Evolutionary conservation across 2,329 filamentous ascomycete genomes (phyloP).

Genomic region (Colletotrichum spinosum): DNA sequence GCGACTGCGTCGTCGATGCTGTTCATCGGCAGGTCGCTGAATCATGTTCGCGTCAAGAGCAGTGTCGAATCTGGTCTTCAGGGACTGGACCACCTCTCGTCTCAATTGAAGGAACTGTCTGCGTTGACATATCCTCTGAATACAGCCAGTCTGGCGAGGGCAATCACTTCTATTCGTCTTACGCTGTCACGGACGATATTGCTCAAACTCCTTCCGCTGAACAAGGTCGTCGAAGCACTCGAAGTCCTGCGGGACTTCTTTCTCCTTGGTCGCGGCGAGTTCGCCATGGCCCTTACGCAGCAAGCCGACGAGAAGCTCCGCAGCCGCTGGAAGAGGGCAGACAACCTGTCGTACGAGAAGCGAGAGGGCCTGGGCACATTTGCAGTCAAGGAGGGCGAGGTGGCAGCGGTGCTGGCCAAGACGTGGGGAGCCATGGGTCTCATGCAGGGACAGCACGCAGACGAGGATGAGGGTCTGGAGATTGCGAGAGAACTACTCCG

Average conservation of each 20-base stretch:
- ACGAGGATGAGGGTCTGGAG: conserved; percentile 87
- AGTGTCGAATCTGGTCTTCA: conserved; percentile 56
- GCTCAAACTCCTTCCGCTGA: conserved; percentile 82
- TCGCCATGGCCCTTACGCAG: conserved; percentile 85
- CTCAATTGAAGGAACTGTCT: conserved; percentile 77
- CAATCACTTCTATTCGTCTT: conserved; percentile 80
- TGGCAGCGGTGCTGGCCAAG: conserved; percentile 79
- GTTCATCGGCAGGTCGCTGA: conserved; percentile 90
- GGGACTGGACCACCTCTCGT: conserved; percentile 71
- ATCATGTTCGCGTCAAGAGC: conserved; percentile 77
- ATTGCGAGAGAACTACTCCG: conserved; percentile 82
- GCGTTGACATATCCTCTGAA: conserved; percentile 80
- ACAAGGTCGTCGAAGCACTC: conserved; percentile 81
- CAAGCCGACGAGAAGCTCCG: conserved; percentile 85
- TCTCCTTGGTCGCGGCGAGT: conserved; percentile 88
- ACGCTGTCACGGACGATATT: conserved; percentile 87
- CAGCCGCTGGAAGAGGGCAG: conserved; percentile 76
- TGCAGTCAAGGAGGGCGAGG: conserved; percentile 87
- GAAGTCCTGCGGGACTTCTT: conserved; percentile 87
- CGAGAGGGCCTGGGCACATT: conserved; percentile 71
- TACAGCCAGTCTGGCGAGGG: conserved; percentile 74
- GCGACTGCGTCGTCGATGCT: conserved; percentile 84
- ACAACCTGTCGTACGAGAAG: conserved; percentile 68
- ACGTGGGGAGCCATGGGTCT: conserved; percentile 86
- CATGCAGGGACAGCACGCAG: conserved; percentile 74